A percentile compares a stretch with the other conserved stretches of the same genome.
phyloP scores from a whole-genome alignment of 1,139 yeast genomes.

The Kodamaea sp. region DNA sequence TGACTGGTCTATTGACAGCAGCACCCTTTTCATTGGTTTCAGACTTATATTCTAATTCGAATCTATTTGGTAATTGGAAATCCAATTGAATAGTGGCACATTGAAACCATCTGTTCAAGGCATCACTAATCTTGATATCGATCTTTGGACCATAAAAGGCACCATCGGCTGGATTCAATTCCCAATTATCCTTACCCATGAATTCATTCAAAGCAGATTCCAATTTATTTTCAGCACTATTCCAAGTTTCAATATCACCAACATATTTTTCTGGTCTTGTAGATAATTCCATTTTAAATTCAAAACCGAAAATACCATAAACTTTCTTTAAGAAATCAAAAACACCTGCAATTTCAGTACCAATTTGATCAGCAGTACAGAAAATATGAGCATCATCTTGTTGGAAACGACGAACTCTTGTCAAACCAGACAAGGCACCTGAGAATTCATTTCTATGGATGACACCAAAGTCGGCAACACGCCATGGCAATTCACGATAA shows the following conservation, averaged over 20 bases:
- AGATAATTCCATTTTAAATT: conserved; percentile 83
- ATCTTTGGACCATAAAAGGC: conserved; percentile 99
- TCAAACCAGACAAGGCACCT: conserved; percentile 80
- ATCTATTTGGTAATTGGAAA: conserved; percentile 92
- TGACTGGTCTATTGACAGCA: conserved; percentile 68
- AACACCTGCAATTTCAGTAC: conserved; percentile 70
- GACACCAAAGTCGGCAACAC: conserved; percentile 95
- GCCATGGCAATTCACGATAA: conserved; percentile 90
- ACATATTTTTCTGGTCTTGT: conserved; percentile 93
- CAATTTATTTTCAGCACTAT: conserved; percentile 76
- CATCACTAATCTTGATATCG: conserved; percentile 89
- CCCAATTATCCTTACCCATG: conserved; percentile 81
- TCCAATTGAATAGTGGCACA: conserved; percentile 97
- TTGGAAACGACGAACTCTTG: conserved; percentile 96
- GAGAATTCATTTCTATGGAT: conserved; percentile 94
- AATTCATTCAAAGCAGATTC: conserved; percentile 65
- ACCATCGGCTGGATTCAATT: conserved; percentile 92
- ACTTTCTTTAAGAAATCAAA: conserved; percentile 76
- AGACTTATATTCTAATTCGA: conserved; percentile 81
- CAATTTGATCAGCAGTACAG: conserved; percentile 88
- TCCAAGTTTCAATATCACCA: conserved; percentile 86
- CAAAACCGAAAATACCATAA: conserved; percentile 83
- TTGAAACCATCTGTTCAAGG: conserved; percentile 91
- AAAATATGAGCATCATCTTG: conserved; percentile 98
- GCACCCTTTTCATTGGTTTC: conserved; percentile 53